These are phyloP conservation scores for Senna tora DNA, from an alignment of 306 rosid species.

Conservation along the genomic window DNA sequence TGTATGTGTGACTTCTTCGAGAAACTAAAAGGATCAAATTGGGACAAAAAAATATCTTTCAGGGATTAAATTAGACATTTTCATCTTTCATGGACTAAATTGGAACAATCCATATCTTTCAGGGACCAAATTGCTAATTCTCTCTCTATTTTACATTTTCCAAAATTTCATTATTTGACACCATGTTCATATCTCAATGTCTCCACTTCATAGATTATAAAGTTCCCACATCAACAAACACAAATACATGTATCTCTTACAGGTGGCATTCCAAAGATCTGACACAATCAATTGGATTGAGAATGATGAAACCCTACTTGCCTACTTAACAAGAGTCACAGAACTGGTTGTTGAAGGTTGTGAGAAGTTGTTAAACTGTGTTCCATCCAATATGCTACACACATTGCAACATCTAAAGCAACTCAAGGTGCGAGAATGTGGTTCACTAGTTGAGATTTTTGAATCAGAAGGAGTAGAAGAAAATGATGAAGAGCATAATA, in stretches of 20 bases:
- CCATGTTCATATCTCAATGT: too few species aligned
- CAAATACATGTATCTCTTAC: background rate
- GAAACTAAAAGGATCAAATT: too few species aligned
- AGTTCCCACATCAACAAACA: too few species aligned
- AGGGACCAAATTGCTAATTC: too few species aligned
- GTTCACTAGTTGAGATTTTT: conserved; percentile 37
- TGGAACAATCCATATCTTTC: too few species aligned
- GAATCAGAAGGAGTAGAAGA: conserved; percentile 23
- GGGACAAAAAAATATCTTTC: too few species aligned
- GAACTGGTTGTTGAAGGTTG: conserved; percentile 29
- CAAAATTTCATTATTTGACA: too few species aligned
- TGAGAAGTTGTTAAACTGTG: conserved; percentile 30
- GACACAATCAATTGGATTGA: conserved; percentile 30
- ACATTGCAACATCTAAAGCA: conserved; percentile 35
- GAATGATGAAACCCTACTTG: conserved; percentile 22
- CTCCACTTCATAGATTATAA: background rate
- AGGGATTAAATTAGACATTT: too few species aligned
- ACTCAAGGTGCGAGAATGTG: conserved; percentile 32
- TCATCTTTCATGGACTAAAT: too few species aligned
- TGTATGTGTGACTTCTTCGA: too few species aligned
- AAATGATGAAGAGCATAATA: conserved; percentile 18
- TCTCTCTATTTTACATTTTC: too few species aligned
- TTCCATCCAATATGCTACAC: conserved; percentile 26
- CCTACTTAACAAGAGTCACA: conserved; percentile 13
- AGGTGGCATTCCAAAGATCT: conserved; percentile 23